Conservation (phyloP, 345 rosid species). For the Leavenworthia alabamica region DNA sequence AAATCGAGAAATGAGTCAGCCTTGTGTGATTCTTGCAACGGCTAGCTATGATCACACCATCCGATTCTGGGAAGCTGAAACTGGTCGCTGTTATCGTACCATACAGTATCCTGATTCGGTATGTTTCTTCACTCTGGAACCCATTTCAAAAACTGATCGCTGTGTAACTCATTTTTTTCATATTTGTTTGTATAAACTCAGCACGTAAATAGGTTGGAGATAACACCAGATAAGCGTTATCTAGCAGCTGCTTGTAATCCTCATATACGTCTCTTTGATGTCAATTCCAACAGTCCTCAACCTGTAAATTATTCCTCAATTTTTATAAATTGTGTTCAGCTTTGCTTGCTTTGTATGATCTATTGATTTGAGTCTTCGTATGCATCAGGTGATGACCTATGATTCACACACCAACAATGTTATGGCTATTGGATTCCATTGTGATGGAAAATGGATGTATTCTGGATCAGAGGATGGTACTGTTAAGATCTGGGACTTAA, state of each 20-base stretch:
- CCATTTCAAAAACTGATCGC: not conserved
- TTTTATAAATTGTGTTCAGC: not conserved
- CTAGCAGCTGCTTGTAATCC: conserved; percentile 96
- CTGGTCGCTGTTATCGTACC: conserved; percentile 88
- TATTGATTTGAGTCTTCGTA: not conserved
- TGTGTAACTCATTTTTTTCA: not conserved
- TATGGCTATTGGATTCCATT: conserved; percentile 96
- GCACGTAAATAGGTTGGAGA: conserved; percentile 95
- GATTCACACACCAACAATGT: conserved; percentile 94
- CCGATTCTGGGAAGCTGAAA: conserved; percentile 92
- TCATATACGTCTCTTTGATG: conserved; percentile 79
- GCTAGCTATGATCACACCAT: conserved; percentile 94
- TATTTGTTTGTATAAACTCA: conserved; percentile 10
- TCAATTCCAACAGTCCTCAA: conserved; percentile 67
- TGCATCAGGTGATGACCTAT: conserved; percentile 67
- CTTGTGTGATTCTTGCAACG: conserved; percentile 81
- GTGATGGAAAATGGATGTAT: conserved; percentile 98
- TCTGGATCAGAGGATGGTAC: conserved; percentile 99
- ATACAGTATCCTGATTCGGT: conserved; percentile 92
- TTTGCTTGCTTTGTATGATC: conserved; percentile 11
- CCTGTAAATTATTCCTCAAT: conserved; percentile 42
- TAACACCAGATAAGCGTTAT: conserved; percentile 76
- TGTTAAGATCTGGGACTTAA: conserved; percentile 93
- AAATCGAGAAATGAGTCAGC: conserved; percentile 55
- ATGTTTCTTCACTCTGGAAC: not conserved